These are phyloP conservation scores for Pseudogymnoascus sp. DNA, from an alignment of 2,329 filamentous ascomycete species.

Conservation along the genomic window DNA sequence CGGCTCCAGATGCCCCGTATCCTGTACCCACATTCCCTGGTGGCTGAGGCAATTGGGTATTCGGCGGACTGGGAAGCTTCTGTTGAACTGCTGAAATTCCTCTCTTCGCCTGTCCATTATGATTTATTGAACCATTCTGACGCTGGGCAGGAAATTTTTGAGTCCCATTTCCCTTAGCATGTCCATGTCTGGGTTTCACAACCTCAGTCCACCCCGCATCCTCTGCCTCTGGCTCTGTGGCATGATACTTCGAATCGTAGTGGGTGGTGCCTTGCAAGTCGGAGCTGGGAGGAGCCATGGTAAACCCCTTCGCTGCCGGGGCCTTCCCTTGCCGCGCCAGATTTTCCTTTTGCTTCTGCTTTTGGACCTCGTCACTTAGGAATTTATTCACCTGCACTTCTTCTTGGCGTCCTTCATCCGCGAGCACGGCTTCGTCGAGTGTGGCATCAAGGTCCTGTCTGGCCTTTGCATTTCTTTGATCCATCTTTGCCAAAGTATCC, in stretches of 20 bases:
- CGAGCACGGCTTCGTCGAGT: not conserved
- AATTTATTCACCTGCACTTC: conserved; percentile 3
- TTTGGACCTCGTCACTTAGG: not conserved
- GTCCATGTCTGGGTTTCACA: not conserved
- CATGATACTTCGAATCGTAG: not conserved
- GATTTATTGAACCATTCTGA: not conserved
- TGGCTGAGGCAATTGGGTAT: not conserved
- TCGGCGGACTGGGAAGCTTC: not conserved
- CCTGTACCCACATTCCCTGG: not conserved
- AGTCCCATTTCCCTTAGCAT: not conserved
- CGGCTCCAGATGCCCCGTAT: not conserved
- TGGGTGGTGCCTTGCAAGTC: not conserved
- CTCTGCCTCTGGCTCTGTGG: not conserved
- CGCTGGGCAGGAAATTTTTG: not conserved
- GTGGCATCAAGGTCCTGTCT: not conserved
- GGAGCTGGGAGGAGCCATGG: not conserved
- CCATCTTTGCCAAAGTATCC: not conserved
- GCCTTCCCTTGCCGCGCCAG: not conserved
- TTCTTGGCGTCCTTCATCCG: not conserved
- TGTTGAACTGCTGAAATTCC: not conserved
- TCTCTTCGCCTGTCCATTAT: not conserved
- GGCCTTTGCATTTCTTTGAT: not conserved
- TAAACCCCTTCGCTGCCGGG: not conserved
- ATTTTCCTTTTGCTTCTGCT: not conserved
- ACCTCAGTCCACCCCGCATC: not conserved